Base-by-base conservation (phyloP, 768 basidiomycete genomes). In the Termitomyces sp. region DNA sequence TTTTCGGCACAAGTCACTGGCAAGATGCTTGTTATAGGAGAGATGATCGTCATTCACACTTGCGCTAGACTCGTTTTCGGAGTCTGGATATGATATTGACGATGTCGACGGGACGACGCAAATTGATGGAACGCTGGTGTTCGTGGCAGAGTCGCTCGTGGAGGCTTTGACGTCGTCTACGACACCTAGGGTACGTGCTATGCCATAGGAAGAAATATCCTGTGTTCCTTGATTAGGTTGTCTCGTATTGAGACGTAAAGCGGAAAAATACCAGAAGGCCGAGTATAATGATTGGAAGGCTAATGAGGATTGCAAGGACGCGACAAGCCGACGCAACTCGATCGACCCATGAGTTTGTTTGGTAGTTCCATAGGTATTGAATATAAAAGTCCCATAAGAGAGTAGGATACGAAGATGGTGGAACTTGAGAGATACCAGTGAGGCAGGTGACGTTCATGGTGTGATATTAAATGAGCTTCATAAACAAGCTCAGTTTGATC, bases 171-270 rank as follows among this genome's bases (percentile, higher is more conserved):
- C 84, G 60, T 82, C 82, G 71, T 91, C 89, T 62, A 89, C 81
- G 55, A 90, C 80, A 36, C 90, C 91, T 53, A 93, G 79, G 6
- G 89, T 92, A 59, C 91, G 86, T 13, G 88, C 91, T 68, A 93
- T 89, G 58, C 86, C 83, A 66, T 93, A 93, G 20, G 91, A 89
- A 2, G 84, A 77, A 56, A 93, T 83, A 69, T 93, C 91, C 91
- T 93, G 67, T 20, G 48, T 50, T 28, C 62, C 23, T 43, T 61
- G 61, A 51, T 44, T 61, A 50, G 60, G 38, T 61, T 46, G 56
- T 62, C 53, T 53, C 32, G 61, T 48, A 58, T 9, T 16, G 4
- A 23, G 28, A 18, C n/a, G 12, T 9, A n/a, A 33, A 35, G n/a
- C 8, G 43, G 30, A 36, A 57, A 76, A 84, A 59, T 74, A 90